These are phyloP conservation scores for Plasmodium chabaudi DNA, from an alignment of 169 alveolate genomes.

Conservation along the genomic window DNA sequence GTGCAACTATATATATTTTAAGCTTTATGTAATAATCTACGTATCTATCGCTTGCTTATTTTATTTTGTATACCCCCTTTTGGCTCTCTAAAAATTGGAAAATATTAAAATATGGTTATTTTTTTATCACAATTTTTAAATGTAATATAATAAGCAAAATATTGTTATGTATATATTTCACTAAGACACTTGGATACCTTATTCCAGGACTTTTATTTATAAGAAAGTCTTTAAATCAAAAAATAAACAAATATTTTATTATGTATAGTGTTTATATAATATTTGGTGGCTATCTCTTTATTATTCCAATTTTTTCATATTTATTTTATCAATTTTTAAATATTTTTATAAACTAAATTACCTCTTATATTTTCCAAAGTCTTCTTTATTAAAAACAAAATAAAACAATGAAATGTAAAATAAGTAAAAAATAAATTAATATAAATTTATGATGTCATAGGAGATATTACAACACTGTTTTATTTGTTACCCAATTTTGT, in stretches of 20 bases:
- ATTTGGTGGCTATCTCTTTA: background rate
- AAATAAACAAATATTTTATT: background rate
- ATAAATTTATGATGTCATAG: too few relatives aligned
- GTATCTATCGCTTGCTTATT: background rate
- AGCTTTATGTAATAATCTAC: background rate
- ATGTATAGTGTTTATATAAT: conserved; percentile 4
- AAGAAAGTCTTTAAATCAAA: conserved; percentile 13
- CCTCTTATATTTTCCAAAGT: conserved; percentile 44
- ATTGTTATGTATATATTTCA: background rate
- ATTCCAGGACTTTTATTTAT: conserved; percentile 20
- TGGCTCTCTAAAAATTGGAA: conserved; percentile 15
- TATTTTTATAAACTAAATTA: conserved; percentile 8
- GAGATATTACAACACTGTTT: too few relatives aligned
- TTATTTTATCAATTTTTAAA: background rate
- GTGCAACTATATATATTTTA: background rate
- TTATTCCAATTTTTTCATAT: background rate
- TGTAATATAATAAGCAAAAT: too few relatives aligned
- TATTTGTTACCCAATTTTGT: conserved; percentile 26
- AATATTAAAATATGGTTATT: background rate
- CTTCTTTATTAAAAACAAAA: conserved; percentile 11
- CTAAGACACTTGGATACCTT: conserved; percentile 4
- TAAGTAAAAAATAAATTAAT: too few relatives aligned
- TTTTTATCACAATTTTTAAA: background rate
- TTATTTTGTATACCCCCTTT: conserved; percentile 24
- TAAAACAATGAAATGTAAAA: too few relatives aligned